Evolutionary conservation across 73 alveolate genomes (phyloP), one percentile per base, ranked within the genome.

Genomic region (Stentor roeselii): DNA sequence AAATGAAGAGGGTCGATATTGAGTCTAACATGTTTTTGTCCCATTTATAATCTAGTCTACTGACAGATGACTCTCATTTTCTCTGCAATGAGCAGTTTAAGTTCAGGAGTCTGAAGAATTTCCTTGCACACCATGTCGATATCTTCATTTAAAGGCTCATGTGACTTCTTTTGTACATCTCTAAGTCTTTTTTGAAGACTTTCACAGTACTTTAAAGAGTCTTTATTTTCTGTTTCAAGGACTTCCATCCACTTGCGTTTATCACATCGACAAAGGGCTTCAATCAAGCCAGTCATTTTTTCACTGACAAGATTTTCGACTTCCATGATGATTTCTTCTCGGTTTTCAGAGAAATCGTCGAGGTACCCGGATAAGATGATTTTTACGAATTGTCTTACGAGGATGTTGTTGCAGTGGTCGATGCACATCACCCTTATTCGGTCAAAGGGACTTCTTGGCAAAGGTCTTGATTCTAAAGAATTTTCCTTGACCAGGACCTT

Each of bases 51-150:
- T 50, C 21, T 50, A 11, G 21, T 50, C 67, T 50, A 50, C 6
- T 6, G 30, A 21, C 67, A 50, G 6, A 50, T 50, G 67, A 6
- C 21, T 50, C 67, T 50, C 21, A 50, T 50, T 21, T 50, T 6
- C 67, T 50, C 67, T 6, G 30, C 21, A 21, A 67, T 67, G 34
- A 30, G 41, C 37, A 21, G 11, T 67, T 67, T 67, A 21, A 67
- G 37, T 67, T 67, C 80, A 30, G 80, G 80, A 30, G 80, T 67
- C 80, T 67, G 80, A n/a, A 67, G 37, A 34, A 67, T 67, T 21
- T 21, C 37, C 37, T 32, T 21, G 80, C 80, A 67, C 34, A 67
- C 34, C 41, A 15, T n/a, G 37, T 67, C 80, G 37, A 67, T 67
- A 67, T 67, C 80, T 30, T 67, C 80, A 21, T n/a, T 21, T 30